Percentiles rank a stretch among this genome's conserved stretches.
Evolutionary conservation across 257 asterid genomes (phyloP).

Genomic region (Henckelia pumila): DNA sequence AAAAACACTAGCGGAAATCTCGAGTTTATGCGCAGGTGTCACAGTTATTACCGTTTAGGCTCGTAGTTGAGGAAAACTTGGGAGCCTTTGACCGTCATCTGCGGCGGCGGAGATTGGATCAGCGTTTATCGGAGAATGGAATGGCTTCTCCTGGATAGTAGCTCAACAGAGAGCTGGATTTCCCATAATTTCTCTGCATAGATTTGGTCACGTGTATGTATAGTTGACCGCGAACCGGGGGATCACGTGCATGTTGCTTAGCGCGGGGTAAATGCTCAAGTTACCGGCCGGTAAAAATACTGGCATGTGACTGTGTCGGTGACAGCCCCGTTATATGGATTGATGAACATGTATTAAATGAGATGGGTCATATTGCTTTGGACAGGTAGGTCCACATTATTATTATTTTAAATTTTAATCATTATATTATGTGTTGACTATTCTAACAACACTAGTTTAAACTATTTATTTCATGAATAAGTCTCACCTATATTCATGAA

Average conservation of each 20-base stretch:
- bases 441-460: no score
- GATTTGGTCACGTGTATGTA: not conserved
- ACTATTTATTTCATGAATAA: no score
- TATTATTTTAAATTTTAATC: no score
- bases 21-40: not conserved
- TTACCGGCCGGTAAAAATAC: no score
- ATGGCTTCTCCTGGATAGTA: conserved; percentile 28
- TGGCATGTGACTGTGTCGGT: no score
- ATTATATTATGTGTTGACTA: no score
- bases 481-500: no score
- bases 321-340: no score
- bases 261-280: no score
- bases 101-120: conserved; percentile 27
- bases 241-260: conserved; percentile 22
- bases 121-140: conserved; percentile 28
- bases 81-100: conserved; percentile 34
- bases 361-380: no score
- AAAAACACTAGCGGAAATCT: conserved; percentile 10
- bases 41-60: conserved; percentile 33
- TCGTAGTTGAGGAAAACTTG: conserved; percentile 28
- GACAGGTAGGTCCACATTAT: no score
- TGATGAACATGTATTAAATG: no score
- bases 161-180: conserved; percentile 28
- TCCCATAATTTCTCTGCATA: conserved; percentile 14
- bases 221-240: conserved; percentile 16